Conservation (phyloP, 2,329 filamentous ascomycete species). For the Colletotrichum sp. region DNA sequence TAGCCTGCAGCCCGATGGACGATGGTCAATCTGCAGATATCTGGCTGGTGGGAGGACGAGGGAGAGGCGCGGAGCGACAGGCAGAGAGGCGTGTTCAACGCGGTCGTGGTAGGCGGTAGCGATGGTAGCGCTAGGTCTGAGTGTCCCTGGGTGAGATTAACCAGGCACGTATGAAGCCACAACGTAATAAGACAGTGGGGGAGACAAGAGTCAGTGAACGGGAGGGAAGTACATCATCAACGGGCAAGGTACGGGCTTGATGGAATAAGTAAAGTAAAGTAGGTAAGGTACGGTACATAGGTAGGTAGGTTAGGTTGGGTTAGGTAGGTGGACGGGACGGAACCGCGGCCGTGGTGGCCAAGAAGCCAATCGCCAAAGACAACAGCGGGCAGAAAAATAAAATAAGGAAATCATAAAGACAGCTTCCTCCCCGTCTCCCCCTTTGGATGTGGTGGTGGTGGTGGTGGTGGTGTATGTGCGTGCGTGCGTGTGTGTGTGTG, state of each 20-base stretch:
- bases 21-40: neutral
- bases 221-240: neutral
- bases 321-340: constrained; percentile 3
- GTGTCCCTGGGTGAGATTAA: constrained; percentile 18
- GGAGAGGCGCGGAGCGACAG: neutral
- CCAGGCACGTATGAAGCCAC: constrained; percentile 18
- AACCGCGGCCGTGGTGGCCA: neutral
- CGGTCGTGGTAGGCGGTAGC: neutral
- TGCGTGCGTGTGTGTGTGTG: neutral
- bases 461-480: neutral
- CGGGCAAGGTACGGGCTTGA: neutral
- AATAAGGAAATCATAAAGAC: neutral
- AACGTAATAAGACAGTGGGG: constrained; percentile 20
- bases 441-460: neutral
- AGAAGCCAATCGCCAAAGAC: neutral
- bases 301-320: neutral
- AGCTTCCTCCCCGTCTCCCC: neutral
- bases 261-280: neutral
- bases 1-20: neutral
- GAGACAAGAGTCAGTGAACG: constrained; percentile 18
- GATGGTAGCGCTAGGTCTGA: constrained; percentile 12
- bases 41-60: neutral
- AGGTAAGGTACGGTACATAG: neutral
- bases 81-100: neutral
- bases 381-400: neutral